These are phyloP conservation scores for Elsinoe necatrix DNA, from an alignment of 2,329 filamentous ascomycete genomes.

Conservation along the genomic window DNA sequence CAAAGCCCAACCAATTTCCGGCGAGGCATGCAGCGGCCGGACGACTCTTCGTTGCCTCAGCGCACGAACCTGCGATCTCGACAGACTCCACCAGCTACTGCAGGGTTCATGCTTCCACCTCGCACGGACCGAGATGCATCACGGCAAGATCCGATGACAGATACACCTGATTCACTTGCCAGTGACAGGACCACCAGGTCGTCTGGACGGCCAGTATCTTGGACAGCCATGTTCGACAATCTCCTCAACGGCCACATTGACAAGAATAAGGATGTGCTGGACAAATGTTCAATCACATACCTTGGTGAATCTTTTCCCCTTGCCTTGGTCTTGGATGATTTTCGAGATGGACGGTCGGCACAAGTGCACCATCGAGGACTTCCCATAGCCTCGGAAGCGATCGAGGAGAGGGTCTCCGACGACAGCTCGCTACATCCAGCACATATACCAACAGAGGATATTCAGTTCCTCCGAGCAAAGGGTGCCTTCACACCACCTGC, in stretches of 20 bases:
- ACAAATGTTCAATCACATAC: conserved; percentile 12
- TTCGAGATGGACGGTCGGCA: background rate
- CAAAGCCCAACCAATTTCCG: too few relatives aligned
- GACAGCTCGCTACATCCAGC: conserved; percentile 14
- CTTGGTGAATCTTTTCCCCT: conserved; percentile 15
- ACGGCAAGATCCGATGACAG: background rate
- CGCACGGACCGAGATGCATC: background rate
- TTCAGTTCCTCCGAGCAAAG: conserved; percentile 18
- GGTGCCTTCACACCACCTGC: conserved; percentile 17
- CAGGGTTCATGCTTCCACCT: background rate
- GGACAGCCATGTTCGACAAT: conserved; percentile 12
- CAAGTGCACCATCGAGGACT: conserved; percentile 11
- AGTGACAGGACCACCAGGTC: background rate
- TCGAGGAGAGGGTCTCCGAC: background rate
- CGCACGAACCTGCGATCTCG: background rate
- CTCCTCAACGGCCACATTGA: background rate
- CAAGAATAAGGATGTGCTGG: background rate
- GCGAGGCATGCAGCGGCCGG: too few relatives aligned
- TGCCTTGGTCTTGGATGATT: conserved; percentile 14
- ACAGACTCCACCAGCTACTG: background rate
- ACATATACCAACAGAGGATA: conserved; percentile 16
- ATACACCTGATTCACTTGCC: background rate
- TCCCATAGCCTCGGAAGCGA: background rate
- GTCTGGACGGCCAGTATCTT: background rate
- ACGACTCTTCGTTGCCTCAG: background rate